These are phyloP conservation scores for Cutaneotrichosporon sp. DNA, from an alignment of 1,284 basidiomycete species.

Conservation along the genomic window DNA sequence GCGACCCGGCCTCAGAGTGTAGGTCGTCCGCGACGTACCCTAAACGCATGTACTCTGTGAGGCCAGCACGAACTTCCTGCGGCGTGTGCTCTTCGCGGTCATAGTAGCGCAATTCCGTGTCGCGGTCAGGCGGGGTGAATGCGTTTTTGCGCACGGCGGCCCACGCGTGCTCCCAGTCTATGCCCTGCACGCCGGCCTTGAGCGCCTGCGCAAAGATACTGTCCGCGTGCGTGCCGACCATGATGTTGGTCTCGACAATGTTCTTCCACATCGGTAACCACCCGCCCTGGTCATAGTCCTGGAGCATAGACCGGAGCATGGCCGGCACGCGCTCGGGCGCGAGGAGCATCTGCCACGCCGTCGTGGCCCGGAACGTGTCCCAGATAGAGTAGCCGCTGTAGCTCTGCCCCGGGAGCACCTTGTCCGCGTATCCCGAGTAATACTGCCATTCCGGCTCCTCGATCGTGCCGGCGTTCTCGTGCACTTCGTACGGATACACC, in stretches of 20 bases:
- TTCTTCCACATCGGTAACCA: conserved; percentile 91
- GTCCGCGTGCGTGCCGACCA: conserved; percentile 73
- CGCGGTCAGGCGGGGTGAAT: conserved; percentile 56
- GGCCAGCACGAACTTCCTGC: conserved; percentile 72
- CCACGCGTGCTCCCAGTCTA: conserved; percentile 64
- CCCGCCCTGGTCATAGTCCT: conserved; percentile 68
- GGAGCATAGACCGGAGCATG: conserved; percentile 73
- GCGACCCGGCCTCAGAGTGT: conserved; percentile 69
- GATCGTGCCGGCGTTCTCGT: conserved; percentile 51
- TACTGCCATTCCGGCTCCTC: conserved; percentile 52
- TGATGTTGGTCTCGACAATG: conserved; percentile 57
- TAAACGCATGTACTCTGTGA: conserved; percentile 61
- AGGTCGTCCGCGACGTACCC: conserved; percentile 75
- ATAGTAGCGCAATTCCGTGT: conserved; percentile 60
- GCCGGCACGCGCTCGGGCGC: conserved; percentile 67
- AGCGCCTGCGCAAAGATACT: conserved; percentile 73
- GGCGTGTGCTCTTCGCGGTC: conserved; percentile 75
- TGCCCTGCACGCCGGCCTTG: conserved; percentile 53
- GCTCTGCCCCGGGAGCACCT: conserved; percentile 58
- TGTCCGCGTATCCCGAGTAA: conserved; percentile 56
- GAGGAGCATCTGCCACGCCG: conserved; percentile 70
- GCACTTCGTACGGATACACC: conserved; percentile 73
- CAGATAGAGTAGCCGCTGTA: conserved; percentile 81
- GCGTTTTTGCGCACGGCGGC: conserved; percentile 71
- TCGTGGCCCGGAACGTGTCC: conserved; percentile 75